Percentiles rank a stretch among this genome's conserved stretches.
Evolutionary conservation across 1,139 yeast genomes (phyloP).

Genomic region (Diutina mesorugosa): DNA sequence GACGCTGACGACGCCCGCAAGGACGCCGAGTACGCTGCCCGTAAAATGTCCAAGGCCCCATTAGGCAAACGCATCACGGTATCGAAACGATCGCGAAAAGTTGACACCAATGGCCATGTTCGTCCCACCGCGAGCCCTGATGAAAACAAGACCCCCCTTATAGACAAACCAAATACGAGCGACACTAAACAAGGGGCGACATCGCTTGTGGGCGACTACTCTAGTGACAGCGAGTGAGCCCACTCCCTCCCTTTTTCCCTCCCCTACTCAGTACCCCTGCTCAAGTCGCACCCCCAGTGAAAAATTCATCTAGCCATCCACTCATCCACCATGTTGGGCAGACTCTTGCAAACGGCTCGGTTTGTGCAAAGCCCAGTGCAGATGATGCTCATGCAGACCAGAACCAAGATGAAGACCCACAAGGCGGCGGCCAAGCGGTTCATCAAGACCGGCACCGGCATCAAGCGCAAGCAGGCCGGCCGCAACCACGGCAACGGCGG

Average conservation of each 20-base stretch:
- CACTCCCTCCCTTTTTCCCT: neutral
- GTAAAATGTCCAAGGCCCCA: neutral
- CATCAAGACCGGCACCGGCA: constrained; percentile 46
- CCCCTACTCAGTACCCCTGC: neutral
- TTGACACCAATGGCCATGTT: neutral
- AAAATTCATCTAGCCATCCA: neutral
- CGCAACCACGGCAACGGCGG: constrained; percentile 91
- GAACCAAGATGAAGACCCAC: constrained; percentile 50
- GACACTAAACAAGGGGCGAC: neutral
- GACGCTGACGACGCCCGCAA: constrained; percentile 5
- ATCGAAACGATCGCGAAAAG: neutral
- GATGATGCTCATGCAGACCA: constrained; percentile 16
- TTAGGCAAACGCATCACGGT: neutral
- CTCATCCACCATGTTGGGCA: neutral
- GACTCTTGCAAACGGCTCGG: constrained; percentile 1
- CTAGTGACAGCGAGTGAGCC: neutral
- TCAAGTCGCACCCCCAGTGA: neutral
- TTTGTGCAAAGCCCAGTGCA: neutral
- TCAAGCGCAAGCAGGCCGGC: constrained; percentile 63
- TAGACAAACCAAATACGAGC: neutral
- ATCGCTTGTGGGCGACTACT: neutral
- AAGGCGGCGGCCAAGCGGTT: constrained; percentile 77
- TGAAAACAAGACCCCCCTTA: neutral
- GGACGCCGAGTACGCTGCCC: neutral
- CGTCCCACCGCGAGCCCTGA: neutral